Evolutionary conservation across 225 moss, liverwort and hornwort species (phyloP).

Genomic region (Sphagnum contortum): DNA sequence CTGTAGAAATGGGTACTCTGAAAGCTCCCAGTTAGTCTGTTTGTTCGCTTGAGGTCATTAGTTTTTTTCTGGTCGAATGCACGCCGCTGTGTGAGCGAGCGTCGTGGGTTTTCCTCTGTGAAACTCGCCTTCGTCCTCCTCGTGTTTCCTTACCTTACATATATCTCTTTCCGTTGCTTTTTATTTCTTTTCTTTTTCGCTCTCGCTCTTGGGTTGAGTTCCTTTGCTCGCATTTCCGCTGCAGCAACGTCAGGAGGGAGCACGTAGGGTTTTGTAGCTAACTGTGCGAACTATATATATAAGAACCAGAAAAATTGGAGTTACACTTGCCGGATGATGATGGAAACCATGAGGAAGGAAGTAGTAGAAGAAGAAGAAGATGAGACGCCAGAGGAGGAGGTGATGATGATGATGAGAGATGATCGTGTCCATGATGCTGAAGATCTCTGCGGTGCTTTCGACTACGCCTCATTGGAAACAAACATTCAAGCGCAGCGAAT

Average conservation of each 20-base stretch:
- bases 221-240: conserved; percentile 1
- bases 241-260: neutral
- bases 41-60: too few relatives aligned
- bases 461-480: conserved; percentile 10
- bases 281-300: neutral
- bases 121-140: too few relatives aligned
- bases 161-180: neutral
- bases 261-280: conserved; percentile 4
- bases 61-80: too few relatives aligned
- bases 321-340: neutral
- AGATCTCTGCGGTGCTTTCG: neutral
- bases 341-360: conserved; percentile 3
- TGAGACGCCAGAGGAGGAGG: too few relatives aligned
- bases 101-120: too few relatives aligned
- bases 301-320: neutral
- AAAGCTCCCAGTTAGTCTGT: too few relatives aligned
- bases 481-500: conserved; percentile 24
- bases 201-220: too few relatives aligned
- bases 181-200: neutral
- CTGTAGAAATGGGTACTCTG: too few relatives aligned
- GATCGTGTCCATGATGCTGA: conserved; percentile 1
- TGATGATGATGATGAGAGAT: neutral
- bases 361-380: conserved; percentile 1
- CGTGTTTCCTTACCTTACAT: too few relatives aligned
- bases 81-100: too few relatives aligned